Evolutionary conservation across 768 basidiomycete species (phyloP).

Genomic region (Kondoa subrosea): DNA sequence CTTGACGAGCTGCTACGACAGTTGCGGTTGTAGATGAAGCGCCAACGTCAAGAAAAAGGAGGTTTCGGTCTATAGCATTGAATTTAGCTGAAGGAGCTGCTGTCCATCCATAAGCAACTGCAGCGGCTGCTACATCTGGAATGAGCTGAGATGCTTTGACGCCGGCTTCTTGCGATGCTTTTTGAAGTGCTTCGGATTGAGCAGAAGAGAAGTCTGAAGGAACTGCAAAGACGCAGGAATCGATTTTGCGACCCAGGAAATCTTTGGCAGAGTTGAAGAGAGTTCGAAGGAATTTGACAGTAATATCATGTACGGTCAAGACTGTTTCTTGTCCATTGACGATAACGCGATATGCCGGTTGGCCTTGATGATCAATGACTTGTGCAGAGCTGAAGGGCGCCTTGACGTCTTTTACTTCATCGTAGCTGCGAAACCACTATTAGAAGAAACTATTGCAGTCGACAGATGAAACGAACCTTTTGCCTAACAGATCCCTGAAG

Average conservation of each 20-base stretch:
- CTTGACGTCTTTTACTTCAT: conserved; percentile 24
- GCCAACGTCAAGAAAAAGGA: conserved; percentile 67
- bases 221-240: conserved; percentile 66
- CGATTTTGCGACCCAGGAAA: conserved; percentile 54
- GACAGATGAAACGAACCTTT: conserved; percentile 45
- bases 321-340: conserved; percentile 37
- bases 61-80: conserved; percentile 45
- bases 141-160: conserved; percentile 69
- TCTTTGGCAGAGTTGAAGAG: conserved; percentile 74
- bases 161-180: conserved; percentile 63
- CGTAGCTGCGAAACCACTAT: conserved; percentile 18
- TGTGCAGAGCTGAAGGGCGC: conserved; percentile 40
- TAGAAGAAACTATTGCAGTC: background rate
- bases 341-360: conserved; percentile 40
- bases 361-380: conserved; percentile 51
- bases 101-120: conserved; percentile 35
- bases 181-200: conserved; percentile 53
- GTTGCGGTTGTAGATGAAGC: conserved; percentile 52
- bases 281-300: conserved; percentile 66
- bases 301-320: conserved; percentile 65
- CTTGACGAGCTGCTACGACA: conserved; percentile 49
- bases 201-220: conserved; percentile 55
- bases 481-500: conserved; percentile 82
- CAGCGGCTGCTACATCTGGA: conserved; percentile 67
- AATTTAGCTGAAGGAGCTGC: conserved; percentile 30